Conservation (phyloP, 2,329 filamentous ascomycete species). For the Beauveria caledonica region DNA sequence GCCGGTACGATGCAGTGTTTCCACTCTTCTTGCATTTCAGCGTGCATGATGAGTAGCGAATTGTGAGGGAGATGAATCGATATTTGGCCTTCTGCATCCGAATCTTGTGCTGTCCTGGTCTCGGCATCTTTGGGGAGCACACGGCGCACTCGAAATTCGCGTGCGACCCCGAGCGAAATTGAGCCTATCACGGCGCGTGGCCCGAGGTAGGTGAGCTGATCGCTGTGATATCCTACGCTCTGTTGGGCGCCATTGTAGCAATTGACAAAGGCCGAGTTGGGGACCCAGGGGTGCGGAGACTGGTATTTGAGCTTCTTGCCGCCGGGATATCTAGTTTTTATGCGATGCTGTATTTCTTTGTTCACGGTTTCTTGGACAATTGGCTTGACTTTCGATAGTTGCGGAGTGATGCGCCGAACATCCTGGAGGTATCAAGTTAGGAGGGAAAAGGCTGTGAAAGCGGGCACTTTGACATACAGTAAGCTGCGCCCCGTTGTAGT, state of each 20-base stretch:
- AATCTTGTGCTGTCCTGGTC: slow-evolving; percentile 31
- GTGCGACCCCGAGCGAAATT: slow-evolving; percentile 80
- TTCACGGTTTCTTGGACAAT: slow-evolving; percentile 73
- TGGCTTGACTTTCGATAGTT: slow-evolving; percentile 60
- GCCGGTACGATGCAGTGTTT: slow-evolving; percentile 80
- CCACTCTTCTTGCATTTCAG: slow-evolving; percentile 96
- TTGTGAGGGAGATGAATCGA: slow-evolving; percentile 93
- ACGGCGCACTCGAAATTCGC: slow-evolving; percentile 81
- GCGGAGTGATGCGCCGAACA: slow-evolving; percentile 66
- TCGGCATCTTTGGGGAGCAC: slow-evolving; percentile 54
- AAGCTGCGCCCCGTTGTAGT: slow-evolving; percentile 74
- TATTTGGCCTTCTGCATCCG: slow-evolving; percentile 74
- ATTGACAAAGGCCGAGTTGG: slow-evolving; percentile 91
- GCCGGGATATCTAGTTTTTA: slow-evolving; percentile 56
- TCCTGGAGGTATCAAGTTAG: slow-evolving; percentile 38
- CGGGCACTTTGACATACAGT: slow-evolving; percentile 33
- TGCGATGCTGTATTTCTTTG: slow-evolving; percentile 62
- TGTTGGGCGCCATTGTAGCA: slow-evolving; percentile 78
- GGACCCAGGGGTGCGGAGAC: slow-evolving; percentile 62
- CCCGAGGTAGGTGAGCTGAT: slow-evolving; percentile 88
- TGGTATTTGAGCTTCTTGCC: slow-evolving; percentile 72
- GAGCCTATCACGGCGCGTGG: slow-evolving; percentile 84
- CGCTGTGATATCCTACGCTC: slow-evolving; percentile 85
- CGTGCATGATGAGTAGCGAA: slow-evolving; percentile 89
- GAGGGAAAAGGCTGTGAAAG: not conserved